These are phyloP conservation scores for Blumeria hordei DNA, from an alignment of 2,329 filamentous ascomycete species.

Conservation along the genomic window DNA sequence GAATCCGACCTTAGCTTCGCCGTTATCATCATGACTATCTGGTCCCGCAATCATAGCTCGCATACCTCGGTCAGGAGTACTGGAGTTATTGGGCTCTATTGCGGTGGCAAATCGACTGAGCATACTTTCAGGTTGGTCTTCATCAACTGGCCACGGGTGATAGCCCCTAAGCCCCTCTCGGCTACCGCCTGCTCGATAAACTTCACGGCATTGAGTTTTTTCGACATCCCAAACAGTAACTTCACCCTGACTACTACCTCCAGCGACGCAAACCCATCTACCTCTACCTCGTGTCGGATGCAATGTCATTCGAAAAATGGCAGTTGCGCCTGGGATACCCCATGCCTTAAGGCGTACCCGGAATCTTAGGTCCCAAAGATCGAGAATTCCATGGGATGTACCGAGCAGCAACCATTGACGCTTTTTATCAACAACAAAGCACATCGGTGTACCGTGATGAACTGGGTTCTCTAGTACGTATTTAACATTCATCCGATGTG, in stretches of 20 bases:
- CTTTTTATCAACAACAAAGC: slow-evolving; percentile 68
- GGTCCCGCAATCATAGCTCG: slow-evolving; percentile 51
- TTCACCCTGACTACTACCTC: slow-evolving; percentile 68
- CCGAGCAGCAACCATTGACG: slow-evolving; percentile 80
- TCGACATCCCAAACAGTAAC: slow-evolving; percentile 92
- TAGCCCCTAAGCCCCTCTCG: slow-evolving; percentile 42
- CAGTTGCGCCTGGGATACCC: slow-evolving; percentile 58
- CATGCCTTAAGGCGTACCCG: slow-evolving; percentile 66
- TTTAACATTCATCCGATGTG: slow-evolving; percentile 63
- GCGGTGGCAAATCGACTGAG: slow-evolving; percentile 61
- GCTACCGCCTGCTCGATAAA: slow-evolving; percentile 45
- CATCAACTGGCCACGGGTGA: slow-evolving; percentile 71
- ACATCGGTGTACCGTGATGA: slow-evolving; percentile 75
- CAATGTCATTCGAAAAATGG: slow-evolving; percentile 56
- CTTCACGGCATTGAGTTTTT: slow-evolving; percentile 66
- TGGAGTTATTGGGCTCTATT: slow-evolving; percentile 33
- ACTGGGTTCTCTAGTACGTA: slow-evolving; percentile 70
- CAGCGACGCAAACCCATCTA: slow-evolving; percentile 70
- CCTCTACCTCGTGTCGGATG: slow-evolving; percentile 59
- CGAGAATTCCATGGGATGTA: slow-evolving; percentile 76
- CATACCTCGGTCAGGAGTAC: slow-evolving; percentile 39
- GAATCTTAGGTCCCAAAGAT: slow-evolving; percentile 95
- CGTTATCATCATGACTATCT: slow-evolving; percentile 37
- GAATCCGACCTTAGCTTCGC: slow-evolving; percentile 56
- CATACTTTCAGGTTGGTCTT: slow-evolving; percentile 70